Evolutionary conservation across 2,329 filamentous ascomycete species (phyloP), one percentile per base, ranked within the genome.

Genomic region (Coleophoma cylindrospora): DNA sequence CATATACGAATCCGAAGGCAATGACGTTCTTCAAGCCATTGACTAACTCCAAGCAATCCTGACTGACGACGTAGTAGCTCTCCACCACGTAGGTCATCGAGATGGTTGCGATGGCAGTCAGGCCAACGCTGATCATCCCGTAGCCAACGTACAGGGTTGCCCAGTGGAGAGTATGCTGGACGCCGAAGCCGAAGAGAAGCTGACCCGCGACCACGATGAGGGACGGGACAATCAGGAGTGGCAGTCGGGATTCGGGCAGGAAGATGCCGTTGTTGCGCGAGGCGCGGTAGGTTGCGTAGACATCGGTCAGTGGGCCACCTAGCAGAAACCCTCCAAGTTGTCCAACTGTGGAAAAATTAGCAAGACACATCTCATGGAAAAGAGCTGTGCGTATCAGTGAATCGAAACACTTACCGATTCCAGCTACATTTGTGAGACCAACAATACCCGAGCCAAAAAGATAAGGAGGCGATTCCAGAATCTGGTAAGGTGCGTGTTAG

Each of bases 1-100:
- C 72, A 43, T 74, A 72, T 14, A 74, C 54, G 53, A 75, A 74
- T 3, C 71, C 71, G 52, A 75, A 76, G 4, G 72, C 70, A 7
- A 74, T 70, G 27, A 75, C 66, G 51, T 75, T 75, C 59, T 71
- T 72, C n/a, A 67, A 55, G 1, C 67, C 66, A 47, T 50, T 50
- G 6, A 50, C 45, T 13, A 50, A 15, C 12, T 40, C 36, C n/a
- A 49, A 10, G 12, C 13, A 15, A 14, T 51, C 45, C 9, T 36
- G 22, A 15, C 43, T 36, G 22, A 48, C 32, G 14, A 43, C 36
- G 13, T 34, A 40, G 43, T 51, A 54, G 34, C 33, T 40, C 45
- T 67, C 64, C 1, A 63, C 68, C 9, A 73, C 70, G 53, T 75
- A 75, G 5, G 70, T 70, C 69, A 74, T 70, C 2, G 70, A 73